phyloP scores from a whole-genome alignment of 257 asterid species.

The Pogostemon cablin region DNA sequence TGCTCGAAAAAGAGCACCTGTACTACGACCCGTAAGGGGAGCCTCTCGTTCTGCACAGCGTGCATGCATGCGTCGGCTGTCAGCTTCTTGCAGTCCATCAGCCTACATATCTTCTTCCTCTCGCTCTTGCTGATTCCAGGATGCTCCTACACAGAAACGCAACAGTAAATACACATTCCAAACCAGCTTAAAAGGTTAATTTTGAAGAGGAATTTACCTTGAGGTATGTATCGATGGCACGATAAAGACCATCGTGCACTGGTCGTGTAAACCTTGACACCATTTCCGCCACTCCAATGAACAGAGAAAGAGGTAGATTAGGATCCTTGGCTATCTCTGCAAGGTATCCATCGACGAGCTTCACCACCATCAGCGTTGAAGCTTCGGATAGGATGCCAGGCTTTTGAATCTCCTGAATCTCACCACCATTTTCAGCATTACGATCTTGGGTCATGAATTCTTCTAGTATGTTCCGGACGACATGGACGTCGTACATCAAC shows the following conservation, averaged over 20 bases:
- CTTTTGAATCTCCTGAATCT: conserved; percentile 62
- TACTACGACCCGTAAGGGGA: conserved; percentile 83
- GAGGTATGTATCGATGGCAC: conserved; percentile 80
- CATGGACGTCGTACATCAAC: conserved; percentile 53
- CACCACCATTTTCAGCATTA: conserved; percentile 50
- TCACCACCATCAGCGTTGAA: conserved; percentile 94
- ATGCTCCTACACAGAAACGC: conserved; percentile 57
- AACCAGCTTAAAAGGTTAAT: too few species aligned
- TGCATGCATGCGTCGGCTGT: conserved; percentile 92
- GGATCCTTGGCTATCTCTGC: conserved; percentile 90
- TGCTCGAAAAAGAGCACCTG: conserved; percentile 97
- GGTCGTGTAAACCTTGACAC: conserved; percentile 69
- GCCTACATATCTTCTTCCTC: conserved; percentile 72
- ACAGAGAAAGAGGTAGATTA: conserved; percentile 53
- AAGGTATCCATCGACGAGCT: conserved; percentile 83
- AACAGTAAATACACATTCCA: too few species aligned
- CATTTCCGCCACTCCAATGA: conserved; percentile 76
- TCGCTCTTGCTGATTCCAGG: conserved; percentile 85
- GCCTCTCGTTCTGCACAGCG: conserved; percentile 91
- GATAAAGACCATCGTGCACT: conserved; percentile 82
- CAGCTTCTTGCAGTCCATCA: conserved; percentile 95
- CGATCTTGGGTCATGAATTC: conserved; percentile 64
- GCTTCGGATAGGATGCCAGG: conserved; percentile 95
- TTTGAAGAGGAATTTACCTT: conserved; percentile 54
- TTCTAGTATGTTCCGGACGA: conserved; percentile 65